Conservation (phyloP, 306 rosid species). For the Vigna radiata region DNA sequence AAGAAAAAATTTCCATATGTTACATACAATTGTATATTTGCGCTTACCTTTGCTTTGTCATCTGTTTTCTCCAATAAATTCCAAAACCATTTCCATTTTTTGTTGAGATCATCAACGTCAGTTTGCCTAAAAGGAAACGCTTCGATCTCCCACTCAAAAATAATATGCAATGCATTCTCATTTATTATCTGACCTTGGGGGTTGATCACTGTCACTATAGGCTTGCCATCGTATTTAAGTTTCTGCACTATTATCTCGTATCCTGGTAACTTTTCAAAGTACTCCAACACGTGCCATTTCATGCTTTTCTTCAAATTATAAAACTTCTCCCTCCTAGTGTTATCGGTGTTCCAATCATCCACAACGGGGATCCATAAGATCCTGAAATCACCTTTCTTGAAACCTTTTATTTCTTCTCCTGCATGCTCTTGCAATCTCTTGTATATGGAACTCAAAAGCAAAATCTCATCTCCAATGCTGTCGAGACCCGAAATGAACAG, state of each 20-base stretch:
- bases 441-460: slow-evolving; percentile 38
- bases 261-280: slow-evolving; percentile 37
- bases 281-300: slow-evolving; percentile 43
- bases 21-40: neutral
- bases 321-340: neutral
- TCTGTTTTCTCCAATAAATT: slow-evolving; percentile 37
- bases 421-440: slow-evolving; percentile 27
- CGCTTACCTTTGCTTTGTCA: slow-evolving; percentile 10
- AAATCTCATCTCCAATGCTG: slow-evolving; percentile 40
- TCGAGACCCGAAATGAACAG: slow-evolving; percentile 43
- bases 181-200: slow-evolving; percentile 36
- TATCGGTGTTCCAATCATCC: neutral
- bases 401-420: slow-evolving; percentile 4
- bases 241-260: neutral
- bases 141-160: slow-evolving; percentile 48
- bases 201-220: slow-evolving; percentile 37
- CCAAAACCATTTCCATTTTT: slow-evolving; percentile 52
- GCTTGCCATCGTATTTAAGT: neutral
- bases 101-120: slow-evolving; percentile 30
- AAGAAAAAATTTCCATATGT: no score
- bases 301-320: neutral
- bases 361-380: slow-evolving; percentile 51
- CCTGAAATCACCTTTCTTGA: slow-evolving; percentile 44
- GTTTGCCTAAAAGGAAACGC: slow-evolving; percentile 48
- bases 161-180: slow-evolving; percentile 36